Base-by-base conservation (phyloP, 495 filamentous ascomycete species). In the Talaromyces stipitatus region DNA sequence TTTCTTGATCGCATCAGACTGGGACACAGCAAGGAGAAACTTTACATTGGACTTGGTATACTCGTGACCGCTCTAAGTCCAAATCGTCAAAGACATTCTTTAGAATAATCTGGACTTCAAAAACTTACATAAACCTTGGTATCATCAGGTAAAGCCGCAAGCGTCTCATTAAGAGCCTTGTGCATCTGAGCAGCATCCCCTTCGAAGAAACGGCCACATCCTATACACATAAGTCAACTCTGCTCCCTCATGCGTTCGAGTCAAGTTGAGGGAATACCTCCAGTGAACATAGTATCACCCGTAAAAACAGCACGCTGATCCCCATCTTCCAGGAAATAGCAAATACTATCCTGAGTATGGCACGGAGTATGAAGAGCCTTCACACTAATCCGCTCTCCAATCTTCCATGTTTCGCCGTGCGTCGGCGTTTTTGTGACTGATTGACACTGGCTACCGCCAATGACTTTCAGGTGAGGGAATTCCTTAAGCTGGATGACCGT, bases 341-440 rank as follows among this genome's bases (percentile, higher is more conserved):
- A 97, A 62, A 98, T 96, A 65, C 91, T 96, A 69, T 98, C 94
- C 71, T 97, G 94, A 2, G 94, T 98, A 68, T 98, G 95, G 68
- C 94, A 98, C 3, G 94, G 94, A 7, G 94, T 98, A 72, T 97
- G 87, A 23, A 97, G 72, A n/a, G 88, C 89, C 64, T 83, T 94
- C 53, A 97, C 90, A 2, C 79, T 79, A 64, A 98, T 92, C 33
- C 74, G 72, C 55, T 86, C 81, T 56, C 95, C 94, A 57, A 97
- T 84, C 61, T 82, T 87, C 78, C 97, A 97, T 11, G 70, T 81
- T 62, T 89, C 82, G 26, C 83, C 84, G 70, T 97, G 82, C 2
- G 71, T 69, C 1, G 91, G 90, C 0, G 86, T 91, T 59, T 75
- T 74, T 14, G 85, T 91, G 30, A 96, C 91, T 18, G 79, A 80